These are phyloP conservation scores for Leccinellum albellum DNA, from an alignment of 768 basidiomycete genomes.

Conservation along the genomic window DNA sequence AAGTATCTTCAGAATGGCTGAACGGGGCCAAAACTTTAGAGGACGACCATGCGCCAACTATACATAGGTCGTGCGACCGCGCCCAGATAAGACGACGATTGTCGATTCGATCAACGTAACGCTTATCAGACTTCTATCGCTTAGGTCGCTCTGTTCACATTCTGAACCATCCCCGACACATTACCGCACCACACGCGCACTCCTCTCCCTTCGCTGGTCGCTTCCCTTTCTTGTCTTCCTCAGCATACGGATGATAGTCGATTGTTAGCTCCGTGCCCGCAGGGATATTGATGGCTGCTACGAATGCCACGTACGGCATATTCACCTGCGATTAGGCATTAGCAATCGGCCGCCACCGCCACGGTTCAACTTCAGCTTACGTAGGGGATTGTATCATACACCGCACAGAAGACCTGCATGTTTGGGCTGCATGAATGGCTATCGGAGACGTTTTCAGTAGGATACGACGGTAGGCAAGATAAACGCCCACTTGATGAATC, in stretches of 20 bases:
- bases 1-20: neutral
- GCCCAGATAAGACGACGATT: neutral
- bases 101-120: neutral
- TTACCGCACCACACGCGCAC: conserved; percentile 37
- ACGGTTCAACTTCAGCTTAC: conserved; percentile 30
- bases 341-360: neutral
- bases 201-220: conserved; percentile 25
- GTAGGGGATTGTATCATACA: conserved; percentile 58
- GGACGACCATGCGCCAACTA: neutral
- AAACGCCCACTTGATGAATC: conserved; percentile 61
- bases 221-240: conserved; percentile 24
- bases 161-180: conserved; percentile 39
- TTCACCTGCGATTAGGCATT: conserved; percentile 40
- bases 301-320: conserved; percentile 61
- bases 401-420: conserved; percentile 50
- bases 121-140: neutral
- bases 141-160: neutral
- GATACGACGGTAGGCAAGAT: neutral
- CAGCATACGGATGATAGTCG: conserved; percentile 54
- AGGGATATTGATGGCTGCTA: conserved; percentile 44
- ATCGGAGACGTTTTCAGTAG: conserved; percentile 6
- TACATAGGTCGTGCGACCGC: neutral
- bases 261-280: conserved; percentile 56
- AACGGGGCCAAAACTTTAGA: neutral
- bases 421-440: conserved; percentile 72